A percentile compares a stretch with the other conserved stretches of the same genome.
phyloP scores from a whole-genome alignment of 2,329 filamentous ascomycete genomes.

The Neopestalotiopsis rosae region DNA sequence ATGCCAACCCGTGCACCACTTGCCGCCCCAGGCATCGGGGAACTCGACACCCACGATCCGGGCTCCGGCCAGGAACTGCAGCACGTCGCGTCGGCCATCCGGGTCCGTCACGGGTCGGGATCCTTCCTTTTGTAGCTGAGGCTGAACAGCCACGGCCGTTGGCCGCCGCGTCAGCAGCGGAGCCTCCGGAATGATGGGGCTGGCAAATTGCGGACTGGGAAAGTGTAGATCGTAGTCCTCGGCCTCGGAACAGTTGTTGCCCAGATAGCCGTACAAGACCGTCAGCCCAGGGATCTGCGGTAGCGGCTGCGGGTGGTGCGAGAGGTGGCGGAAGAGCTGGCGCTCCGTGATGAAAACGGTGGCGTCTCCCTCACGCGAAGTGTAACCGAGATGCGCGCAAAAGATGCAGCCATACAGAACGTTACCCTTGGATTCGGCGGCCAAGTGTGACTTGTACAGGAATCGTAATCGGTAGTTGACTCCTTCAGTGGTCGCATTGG shows the following conservation, averaged over 20 bases:
- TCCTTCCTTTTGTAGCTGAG: conserved; percentile 41
- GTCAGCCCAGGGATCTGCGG: conserved; percentile 42
- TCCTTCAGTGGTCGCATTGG: conserved; percentile 31
- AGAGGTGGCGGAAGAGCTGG: conserved; percentile 44
- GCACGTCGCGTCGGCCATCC: conserved; percentile 38
- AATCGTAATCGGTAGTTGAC: conserved; percentile 46
- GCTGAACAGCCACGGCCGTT: conserved; percentile 39
- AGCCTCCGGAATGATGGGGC: conserved; percentile 33
- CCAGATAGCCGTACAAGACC: conserved; percentile 39
- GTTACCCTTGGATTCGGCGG: conserved; percentile 35
- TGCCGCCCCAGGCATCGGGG: conserved; percentile 40
- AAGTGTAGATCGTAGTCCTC: conserved; percentile 45
- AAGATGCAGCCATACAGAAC: conserved; percentile 40
- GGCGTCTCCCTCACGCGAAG: conserved; percentile 44
- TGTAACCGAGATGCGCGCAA: conserved; percentile 40
- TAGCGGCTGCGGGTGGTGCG: conserved; percentile 46
- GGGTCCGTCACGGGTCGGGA: conserved; percentile 39
- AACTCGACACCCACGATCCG: conserved; percentile 39
- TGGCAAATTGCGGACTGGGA: conserved; percentile 33
- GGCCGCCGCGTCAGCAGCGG: conserved; percentile 31
- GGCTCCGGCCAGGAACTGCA: conserved; percentile 43
- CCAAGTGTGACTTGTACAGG: conserved; percentile 48
- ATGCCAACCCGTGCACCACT: conserved; percentile 42
- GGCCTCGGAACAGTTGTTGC: conserved; percentile 22
- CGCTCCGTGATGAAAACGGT: conserved; percentile 45